Percentiles rank a stretch among this genome's conserved stretches.
Evolutionary conservation across 164 flowering plant species (phyloP).

Genomic region (Nymphaea thermarum): DNA sequence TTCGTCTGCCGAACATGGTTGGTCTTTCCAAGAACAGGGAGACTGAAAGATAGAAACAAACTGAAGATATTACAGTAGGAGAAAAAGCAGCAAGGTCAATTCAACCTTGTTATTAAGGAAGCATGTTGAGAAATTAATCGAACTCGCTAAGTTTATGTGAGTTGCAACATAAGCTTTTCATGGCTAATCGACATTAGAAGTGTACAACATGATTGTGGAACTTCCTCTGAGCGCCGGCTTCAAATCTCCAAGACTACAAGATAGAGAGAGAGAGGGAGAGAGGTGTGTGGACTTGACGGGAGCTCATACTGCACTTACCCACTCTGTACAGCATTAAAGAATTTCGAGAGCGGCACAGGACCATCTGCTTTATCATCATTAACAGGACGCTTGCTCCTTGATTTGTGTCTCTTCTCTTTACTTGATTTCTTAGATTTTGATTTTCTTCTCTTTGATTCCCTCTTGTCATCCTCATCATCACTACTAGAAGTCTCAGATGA

Average conservation of each 20-base stretch:
- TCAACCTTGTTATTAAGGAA: too few relatives aligned
- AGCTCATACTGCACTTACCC: not conserved
- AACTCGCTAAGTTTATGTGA: too few relatives aligned
- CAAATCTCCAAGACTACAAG: too few relatives aligned
- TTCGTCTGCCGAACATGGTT: too few relatives aligned
- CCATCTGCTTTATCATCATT: slow-evolving; percentile 46
- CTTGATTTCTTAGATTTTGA: slow-evolving; percentile 58
- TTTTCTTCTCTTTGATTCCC: slow-evolving; percentile 61
- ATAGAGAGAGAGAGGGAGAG: not conserved
- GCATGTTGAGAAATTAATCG: too few relatives aligned
- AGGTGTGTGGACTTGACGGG: too few relatives aligned
- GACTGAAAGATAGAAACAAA: too few relatives aligned
- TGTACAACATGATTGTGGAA: not conserved
- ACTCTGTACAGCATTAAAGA: slow-evolving; percentile 60
- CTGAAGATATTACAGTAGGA: too few relatives aligned
- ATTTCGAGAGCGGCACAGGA: slow-evolving; percentile 89
- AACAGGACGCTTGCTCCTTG: slow-evolving; percentile 40
- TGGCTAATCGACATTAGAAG: not conserved
- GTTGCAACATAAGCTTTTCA: not conserved
- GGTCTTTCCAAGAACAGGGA: too few relatives aligned
- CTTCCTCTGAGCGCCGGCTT: too few relatives aligned
- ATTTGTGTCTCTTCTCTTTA: slow-evolving; percentile 66
- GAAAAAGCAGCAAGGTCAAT: too few relatives aligned
- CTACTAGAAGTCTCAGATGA: slow-evolving; percentile 34
- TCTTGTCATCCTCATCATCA: slow-evolving; percentile 8